Evolutionary conservation across 768 basidiomycete genomes (phyloP).

Genomic region (Kwoniella botswanensis): DNA sequence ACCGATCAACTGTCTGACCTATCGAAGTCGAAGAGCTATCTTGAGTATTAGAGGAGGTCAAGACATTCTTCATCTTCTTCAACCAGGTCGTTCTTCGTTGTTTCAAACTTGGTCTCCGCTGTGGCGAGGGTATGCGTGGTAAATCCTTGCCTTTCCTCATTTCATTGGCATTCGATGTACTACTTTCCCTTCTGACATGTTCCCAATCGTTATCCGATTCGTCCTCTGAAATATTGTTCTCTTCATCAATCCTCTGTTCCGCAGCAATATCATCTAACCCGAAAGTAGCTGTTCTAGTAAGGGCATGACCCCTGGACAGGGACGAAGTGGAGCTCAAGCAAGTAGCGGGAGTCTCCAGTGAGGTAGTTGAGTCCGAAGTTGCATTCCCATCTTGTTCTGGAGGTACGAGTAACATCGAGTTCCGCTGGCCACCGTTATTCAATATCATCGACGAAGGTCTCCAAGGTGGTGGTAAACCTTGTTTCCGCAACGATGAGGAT

Average conservation of each 20-base stretch:
- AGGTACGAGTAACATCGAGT: slow-evolving; percentile 2
- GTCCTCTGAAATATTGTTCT: not conserved
- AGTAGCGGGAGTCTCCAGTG: slow-evolving; percentile 6
- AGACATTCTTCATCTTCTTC: slow-evolving; percentile 9
- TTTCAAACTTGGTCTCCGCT: slow-evolving; percentile 8
- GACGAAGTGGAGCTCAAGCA: not conserved
- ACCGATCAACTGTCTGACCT: slow-evolving; percentile 9
- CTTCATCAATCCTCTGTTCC: slow-evolving; percentile 17
- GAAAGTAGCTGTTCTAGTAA: slow-evolving; percentile 21
- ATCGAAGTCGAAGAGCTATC: not conserved
- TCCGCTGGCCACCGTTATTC: not conserved
- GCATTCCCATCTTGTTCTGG: slow-evolving; percentile 2
- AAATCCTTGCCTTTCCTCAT: not conserved
- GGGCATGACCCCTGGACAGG: slow-evolving; percentile 1
- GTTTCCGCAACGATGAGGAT: slow-evolving; percentile 6
- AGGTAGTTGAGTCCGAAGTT: slow-evolving; percentile 11
- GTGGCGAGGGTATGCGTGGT: not conserved
- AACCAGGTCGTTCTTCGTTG: not conserved
- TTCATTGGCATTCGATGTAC: not conserved
- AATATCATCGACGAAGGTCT: slow-evolving; percentile 9
- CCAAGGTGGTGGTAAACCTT: slow-evolving; percentile 26
- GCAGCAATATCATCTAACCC: slow-evolving; percentile 11
- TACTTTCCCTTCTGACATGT: not conserved
- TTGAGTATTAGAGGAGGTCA: not conserved
- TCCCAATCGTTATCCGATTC: not conserved